Percentiles rank a stretch among this genome's conserved stretches.
phyloP scores from a whole-genome alignment of 2,329 filamentous ascomycete genomes.

The Thielaviopsis punctulata region DNA sequence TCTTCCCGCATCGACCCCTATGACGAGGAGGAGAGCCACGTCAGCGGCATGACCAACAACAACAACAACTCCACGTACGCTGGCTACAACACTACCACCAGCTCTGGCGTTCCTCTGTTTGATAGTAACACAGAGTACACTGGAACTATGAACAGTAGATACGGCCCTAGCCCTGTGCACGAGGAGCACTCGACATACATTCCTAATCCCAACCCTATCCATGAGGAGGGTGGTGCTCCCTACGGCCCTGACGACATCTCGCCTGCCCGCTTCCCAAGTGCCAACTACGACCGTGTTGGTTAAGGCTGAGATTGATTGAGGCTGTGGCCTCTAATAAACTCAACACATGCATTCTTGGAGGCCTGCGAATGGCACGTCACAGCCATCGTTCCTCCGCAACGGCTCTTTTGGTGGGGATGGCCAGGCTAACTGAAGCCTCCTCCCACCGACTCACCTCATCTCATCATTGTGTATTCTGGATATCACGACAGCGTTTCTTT shows the following conservation, averaged over 20 bases:
- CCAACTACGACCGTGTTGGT: slow-evolving; percentile 33
- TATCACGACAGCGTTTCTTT: neutral
- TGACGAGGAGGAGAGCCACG: slow-evolving; percentile 22
- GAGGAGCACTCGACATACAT: neutral
- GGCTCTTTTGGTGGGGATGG: neutral
- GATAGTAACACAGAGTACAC: slow-evolving; percentile 33
- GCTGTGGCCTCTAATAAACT: neutral
- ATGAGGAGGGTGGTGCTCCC: neutral
- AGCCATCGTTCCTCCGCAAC: neutral
- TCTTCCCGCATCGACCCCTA: slow-evolving; percentile 16
- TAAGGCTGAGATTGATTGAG: neutral
- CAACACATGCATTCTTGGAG: neutral
- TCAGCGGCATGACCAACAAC: slow-evolving; percentile 22
- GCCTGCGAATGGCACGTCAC: neutral
- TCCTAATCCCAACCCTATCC: neutral
- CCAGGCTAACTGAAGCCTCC: neutral
- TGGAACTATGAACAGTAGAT: slow-evolving; percentile 12
- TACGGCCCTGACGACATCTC: slow-evolving; percentile 11
- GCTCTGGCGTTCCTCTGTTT: slow-evolving; percentile 20
- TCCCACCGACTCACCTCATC: neutral
- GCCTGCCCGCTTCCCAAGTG: slow-evolving; percentile 30
- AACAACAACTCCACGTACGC: slow-evolving; percentile 8
- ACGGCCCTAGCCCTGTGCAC: slow-evolving; percentile 9
- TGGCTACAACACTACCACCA: neutral
- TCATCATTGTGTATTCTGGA: neutral